phyloP scores from a whole-genome alignment of 805 yeast species.

The Wickerhamomyces chambardii region DNA sequence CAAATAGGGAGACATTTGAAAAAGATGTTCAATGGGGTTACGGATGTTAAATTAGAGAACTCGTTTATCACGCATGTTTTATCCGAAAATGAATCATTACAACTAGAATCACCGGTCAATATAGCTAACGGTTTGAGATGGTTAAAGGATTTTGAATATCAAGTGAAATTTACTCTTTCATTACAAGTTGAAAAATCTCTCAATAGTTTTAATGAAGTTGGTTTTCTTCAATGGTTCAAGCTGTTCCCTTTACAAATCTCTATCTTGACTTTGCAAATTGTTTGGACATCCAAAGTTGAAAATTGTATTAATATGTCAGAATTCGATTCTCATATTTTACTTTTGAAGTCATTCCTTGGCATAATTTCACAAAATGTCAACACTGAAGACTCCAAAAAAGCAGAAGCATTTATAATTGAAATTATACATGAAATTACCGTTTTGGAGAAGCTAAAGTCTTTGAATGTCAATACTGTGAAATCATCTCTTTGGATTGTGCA shows the following conservation, averaged over 20 bases:
- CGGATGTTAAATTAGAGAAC: conserved; percentile 26
- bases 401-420: conserved; percentile 60
- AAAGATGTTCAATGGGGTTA: conserved; percentile 67
- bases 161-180: conserved; percentile 40
- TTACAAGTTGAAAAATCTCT: conserved; percentile 22
- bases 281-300: conserved; percentile 41
- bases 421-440: conserved; percentile 48
- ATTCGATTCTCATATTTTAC: neutral
- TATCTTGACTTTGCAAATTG: conserved; percentile 44
- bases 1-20: conserved; percentile 48
- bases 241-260: conserved; percentile 47
- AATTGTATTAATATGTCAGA: conserved; percentile 7
- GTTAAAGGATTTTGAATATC: conserved; percentile 49
- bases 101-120: neutral
- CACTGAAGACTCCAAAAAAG: no score
- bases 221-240: conserved; percentile 25
- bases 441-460: conserved; percentile 10
- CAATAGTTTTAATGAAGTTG: conserved; percentile 5
- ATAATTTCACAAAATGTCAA: no score
- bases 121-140: conserved; percentile 39
- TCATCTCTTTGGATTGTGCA: conserved; percentile 40
- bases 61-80: conserved; percentile 32
- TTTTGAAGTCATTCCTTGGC: conserved; percentile 8
- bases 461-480: conserved; percentile 3
- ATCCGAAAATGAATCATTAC: neutral